phyloP scores from a whole-genome alignment of 805 yeast species.

The Henningerozyma blattae region DNA sequence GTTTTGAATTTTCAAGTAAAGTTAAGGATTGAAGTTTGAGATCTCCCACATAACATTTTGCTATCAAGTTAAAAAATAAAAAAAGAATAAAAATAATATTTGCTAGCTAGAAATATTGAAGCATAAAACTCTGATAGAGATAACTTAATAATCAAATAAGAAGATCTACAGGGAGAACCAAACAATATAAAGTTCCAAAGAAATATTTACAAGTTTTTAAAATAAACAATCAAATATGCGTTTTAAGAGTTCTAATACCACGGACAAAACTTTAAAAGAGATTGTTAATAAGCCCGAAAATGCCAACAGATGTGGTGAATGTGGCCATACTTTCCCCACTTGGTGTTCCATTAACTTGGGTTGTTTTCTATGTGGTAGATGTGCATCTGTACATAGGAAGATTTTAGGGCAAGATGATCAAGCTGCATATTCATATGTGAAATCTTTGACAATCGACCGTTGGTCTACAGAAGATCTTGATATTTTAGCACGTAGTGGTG shows the following conservation, averaged over 20 bases:
- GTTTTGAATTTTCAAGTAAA: too few relatives aligned
- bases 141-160: too few relatives aligned
- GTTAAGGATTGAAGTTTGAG: too few relatives aligned
- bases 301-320: constrained; percentile 69
- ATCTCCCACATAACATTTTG: too few relatives aligned
- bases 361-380: constrained; percentile 68
- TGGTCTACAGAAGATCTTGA: constrained; percentile 54
- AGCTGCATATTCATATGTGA: constrained; percentile 46
- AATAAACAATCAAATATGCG: constrained; percentile 5
- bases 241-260: constrained; percentile 3
- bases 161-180: too few relatives aligned
- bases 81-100: too few relatives aligned
- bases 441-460: constrained; percentile 58
- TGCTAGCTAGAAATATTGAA: too few relatives aligned
- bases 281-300: constrained; percentile 49
- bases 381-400: constrained; percentile 68
- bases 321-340: constrained; percentile 53
- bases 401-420: constrained; percentile 34
- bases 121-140: too few relatives aligned
- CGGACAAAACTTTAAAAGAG: constrained; percentile 35
- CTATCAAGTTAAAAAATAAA: too few relatives aligned
- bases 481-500: constrained; percentile 29
- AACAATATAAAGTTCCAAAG: too few relatives aligned
- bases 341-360: constrained; percentile 37
- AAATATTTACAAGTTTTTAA: too few relatives aligned